phyloP scores from a whole-genome alignment of 139 green algal genomes.

The Nannochloris sp. region DNA sequence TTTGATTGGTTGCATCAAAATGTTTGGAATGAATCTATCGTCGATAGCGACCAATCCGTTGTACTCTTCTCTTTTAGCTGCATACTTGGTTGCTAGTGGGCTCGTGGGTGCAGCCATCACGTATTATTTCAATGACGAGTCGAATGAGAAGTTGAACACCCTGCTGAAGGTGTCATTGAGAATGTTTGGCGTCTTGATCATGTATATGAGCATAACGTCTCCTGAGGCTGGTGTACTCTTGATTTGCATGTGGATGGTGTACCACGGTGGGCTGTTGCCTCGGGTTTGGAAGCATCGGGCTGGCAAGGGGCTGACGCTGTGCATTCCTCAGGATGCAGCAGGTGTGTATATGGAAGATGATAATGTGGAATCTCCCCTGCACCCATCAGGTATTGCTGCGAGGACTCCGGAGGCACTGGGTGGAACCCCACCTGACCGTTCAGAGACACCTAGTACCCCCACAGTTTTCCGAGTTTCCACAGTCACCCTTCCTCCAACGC shows the following conservation, averaged over 20 bases:
- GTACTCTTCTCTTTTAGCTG: constrained; percentile 13
- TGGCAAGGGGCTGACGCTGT: neutral
- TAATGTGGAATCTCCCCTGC: neutral
- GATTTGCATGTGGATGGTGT: too few relatives aligned
- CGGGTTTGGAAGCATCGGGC: too few relatives aligned
- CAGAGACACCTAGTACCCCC: neutral
- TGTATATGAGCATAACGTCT: neutral
- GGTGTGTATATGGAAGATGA: neutral
- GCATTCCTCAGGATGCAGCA: neutral
- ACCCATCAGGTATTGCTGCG: neutral
- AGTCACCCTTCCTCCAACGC: neutral
- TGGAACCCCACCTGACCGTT: neutral
- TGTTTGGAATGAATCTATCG: constrained; percentile 34
- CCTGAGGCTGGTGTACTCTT: neutral
- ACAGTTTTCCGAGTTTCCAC: neutral
- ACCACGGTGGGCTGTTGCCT: too few relatives aligned
- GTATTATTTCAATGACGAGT: constrained; percentile 51
- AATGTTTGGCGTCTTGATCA: constrained; percentile 32
- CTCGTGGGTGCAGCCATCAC: constrained; percentile 43
- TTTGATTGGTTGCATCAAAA: constrained; percentile 22
- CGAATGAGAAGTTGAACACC: constrained; percentile 41
- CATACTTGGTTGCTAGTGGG: constrained; percentile 31
- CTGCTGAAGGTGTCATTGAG: constrained; percentile 46
- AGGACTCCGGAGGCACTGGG: neutral
- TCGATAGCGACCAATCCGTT: constrained; percentile 24